Conservation (phyloP, 1,139 yeast genomes). For the Komagataea norvegica region DNA sequence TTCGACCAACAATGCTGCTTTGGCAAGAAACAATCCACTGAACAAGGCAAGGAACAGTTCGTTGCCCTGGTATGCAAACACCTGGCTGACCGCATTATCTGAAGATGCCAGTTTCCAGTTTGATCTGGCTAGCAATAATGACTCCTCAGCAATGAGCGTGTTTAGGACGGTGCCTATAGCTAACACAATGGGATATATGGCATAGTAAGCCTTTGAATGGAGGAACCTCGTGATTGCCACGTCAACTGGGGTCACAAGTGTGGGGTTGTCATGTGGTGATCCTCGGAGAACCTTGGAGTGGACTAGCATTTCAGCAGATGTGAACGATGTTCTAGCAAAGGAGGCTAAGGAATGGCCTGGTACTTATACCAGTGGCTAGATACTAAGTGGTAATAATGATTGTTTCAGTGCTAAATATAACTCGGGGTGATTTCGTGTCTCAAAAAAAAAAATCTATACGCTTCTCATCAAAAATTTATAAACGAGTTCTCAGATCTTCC, state of each 20-base stretch:
- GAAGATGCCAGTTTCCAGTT: constrained; percentile 20
- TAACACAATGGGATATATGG: constrained; percentile 16
- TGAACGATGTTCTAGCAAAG: too few relatives aligned
- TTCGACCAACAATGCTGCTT: neutral
- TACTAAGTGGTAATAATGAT: too few relatives aligned
- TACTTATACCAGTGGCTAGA: too few relatives aligned
- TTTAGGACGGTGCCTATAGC: constrained; percentile 8
- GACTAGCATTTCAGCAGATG: too few relatives aligned
- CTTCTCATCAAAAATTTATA: too few relatives aligned
- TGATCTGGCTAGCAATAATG: neutral
- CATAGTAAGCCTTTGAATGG: constrained; percentile 5
- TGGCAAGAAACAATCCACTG: constrained; percentile 10
- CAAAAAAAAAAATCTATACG: too few relatives aligned
- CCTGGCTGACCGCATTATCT: constrained; percentile 28
- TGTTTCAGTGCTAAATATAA: too few relatives aligned
- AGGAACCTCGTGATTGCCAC: constrained; percentile 4
- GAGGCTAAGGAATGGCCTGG: too few relatives aligned
- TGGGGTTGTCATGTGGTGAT: too few relatives aligned
- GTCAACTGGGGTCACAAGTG: neutral
- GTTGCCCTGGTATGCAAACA: constrained; percentile 36
- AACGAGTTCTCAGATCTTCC: too few relatives aligned
- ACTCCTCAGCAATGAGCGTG: neutral
- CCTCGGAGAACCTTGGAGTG: too few relatives aligned
- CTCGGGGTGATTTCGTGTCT: too few relatives aligned
- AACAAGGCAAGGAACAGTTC: constrained; percentile 29